Percentiles rank a stretch among this genome's conserved stretches.
Evolutionary conservation across 352 stramenopile species (phyloP).

Genomic region (Phytophthora capsici): DNA sequence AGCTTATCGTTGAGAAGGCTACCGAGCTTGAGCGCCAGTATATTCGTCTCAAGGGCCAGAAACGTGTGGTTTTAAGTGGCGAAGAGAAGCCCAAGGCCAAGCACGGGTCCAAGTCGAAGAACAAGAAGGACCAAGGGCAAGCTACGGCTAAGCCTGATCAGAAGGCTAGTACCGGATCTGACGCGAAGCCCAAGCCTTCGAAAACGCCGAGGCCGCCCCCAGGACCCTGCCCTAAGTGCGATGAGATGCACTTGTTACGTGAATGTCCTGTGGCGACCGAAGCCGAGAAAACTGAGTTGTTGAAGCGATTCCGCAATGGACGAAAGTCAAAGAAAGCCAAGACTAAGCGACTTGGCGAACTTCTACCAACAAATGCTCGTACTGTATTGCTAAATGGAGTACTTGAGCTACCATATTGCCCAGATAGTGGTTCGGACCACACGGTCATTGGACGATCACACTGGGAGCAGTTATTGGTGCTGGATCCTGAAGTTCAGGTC

Average conservation of each 20-base stretch:
- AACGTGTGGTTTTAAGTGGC: background rate
- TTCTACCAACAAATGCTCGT: background rate
- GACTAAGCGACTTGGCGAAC: conserved; percentile 5
- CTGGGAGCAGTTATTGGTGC: background rate
- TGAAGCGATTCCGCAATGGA: background rate
- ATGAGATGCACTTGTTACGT: conserved; percentile 13
- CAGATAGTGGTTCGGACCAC: too few species aligned
- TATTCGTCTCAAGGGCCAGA: conserved; percentile 4
- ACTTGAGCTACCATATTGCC: conserved; percentile 13
- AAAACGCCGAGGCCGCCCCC: too few species aligned
- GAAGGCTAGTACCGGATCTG: too few species aligned
- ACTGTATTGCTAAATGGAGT: conserved; percentile 3
- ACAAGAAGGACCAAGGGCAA: too few species aligned
- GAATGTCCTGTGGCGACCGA: conserved; percentile 1
- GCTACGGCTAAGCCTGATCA: background rate
- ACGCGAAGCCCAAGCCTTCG: too few species aligned
- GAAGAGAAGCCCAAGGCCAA: background rate
- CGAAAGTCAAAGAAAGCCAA: background rate
- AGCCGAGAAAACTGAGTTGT: background rate
- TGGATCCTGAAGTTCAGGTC: background rate
- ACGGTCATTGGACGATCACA: conserved; percentile 15
- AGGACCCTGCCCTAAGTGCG: conserved; percentile 9
- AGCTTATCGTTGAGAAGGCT: conserved; percentile 12
- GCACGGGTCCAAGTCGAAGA: too few species aligned
- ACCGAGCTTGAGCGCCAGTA: conserved; percentile 8